Conservation (phyloP, 2,329 filamentous ascomycete genomes). For the Fonsecaea pugnacius region DNA sequence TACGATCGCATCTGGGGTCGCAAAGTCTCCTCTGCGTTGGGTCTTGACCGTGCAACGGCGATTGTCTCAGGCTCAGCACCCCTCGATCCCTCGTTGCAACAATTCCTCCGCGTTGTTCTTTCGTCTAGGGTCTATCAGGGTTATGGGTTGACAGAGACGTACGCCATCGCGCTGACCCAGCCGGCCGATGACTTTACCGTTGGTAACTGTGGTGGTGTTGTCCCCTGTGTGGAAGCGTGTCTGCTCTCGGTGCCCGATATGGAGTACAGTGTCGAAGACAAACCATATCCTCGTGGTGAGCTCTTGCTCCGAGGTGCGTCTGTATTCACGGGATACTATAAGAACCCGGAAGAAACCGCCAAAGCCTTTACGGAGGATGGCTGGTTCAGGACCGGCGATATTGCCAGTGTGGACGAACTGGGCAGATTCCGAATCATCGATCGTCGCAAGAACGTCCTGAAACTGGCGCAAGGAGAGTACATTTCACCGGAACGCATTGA, state of each 20-base stretch:
- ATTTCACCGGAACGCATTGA: slow-evolving; percentile 96
- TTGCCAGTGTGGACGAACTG: slow-evolving; percentile 79
- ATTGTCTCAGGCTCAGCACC: slow-evolving; percentile 91
- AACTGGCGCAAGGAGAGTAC: slow-evolving; percentile 96
- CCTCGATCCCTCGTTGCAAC: slow-evolving; percentile 82
- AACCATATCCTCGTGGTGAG: slow-evolving; percentile 87
- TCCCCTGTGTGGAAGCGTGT: slow-evolving; percentile 72
- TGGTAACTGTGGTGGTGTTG: slow-evolving; percentile 80
- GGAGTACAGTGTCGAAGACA: slow-evolving; percentile 87
- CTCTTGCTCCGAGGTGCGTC: slow-evolving; percentile 79
- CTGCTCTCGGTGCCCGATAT: slow-evolving; percentile 88
- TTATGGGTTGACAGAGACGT: slow-evolving; percentile 93
- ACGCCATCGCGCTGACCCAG: slow-evolving; percentile 76
- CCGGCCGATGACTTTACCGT: slow-evolving; percentile 69
- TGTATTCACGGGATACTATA: slow-evolving; percentile 85
- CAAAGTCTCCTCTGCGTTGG: slow-evolving; percentile 82
- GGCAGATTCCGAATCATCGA: slow-evolving; percentile 94
- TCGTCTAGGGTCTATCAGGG: slow-evolving; percentile 80
- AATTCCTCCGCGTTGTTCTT: slow-evolving; percentile 84
- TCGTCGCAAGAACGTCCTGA: slow-evolving; percentile 98
- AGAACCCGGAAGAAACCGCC: slow-evolving; percentile 82
- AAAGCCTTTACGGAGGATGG: slow-evolving; percentile 84
- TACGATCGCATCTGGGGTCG: slow-evolving; percentile 79
- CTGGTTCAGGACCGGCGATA: slow-evolving; percentile 97
- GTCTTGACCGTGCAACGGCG: slow-evolving; percentile 71